These are phyloP conservation scores for Endothia cerciana DNA, from an alignment of 2,329 filamentous ascomycete species.

Conservation along the genomic window DNA sequence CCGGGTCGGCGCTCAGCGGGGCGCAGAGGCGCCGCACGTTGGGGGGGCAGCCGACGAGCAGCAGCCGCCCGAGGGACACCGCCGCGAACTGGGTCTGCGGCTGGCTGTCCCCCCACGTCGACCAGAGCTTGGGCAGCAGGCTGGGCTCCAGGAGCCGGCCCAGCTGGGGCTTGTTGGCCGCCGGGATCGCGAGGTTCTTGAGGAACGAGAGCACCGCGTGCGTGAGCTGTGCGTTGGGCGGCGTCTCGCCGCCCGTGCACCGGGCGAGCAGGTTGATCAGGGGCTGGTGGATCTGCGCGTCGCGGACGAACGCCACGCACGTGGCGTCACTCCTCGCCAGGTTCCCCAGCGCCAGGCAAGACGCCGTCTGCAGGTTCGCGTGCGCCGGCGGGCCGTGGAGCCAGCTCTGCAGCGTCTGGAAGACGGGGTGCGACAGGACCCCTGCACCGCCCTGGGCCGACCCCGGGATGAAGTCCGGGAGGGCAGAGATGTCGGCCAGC, in stretches of 20 bases:
- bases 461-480: conserved; percentile 42
- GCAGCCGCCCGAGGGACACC: conserved; percentile 60
- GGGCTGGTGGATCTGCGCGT: conserved; percentile 47
- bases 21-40: conserved; percentile 57
- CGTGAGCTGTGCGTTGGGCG: conserved; percentile 49
- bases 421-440: conserved; percentile 36
- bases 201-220: conserved; percentile 64
- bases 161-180: conserved; percentile 56
- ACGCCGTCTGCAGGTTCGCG: conserved; percentile 56
- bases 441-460: conserved; percentile 14
- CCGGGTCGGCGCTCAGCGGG: conserved; percentile 44
- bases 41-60: conserved; percentile 55
- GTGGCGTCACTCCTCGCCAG: conserved; percentile 61
- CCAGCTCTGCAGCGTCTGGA: conserved; percentile 46
- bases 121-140: conserved; percentile 58
- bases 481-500: conserved; percentile 53
- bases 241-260: conserved; percentile 36
- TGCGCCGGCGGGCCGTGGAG: conserved; percentile 41
- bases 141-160: conserved; percentile 50
- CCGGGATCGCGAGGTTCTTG: conserved; percentile 66
- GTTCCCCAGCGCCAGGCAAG: conserved; percentile 65
- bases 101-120: conserved; percentile 47
- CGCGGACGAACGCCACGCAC: conserved; percentile 54
- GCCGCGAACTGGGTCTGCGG: conserved; percentile 64
- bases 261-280: conserved; percentile 50